phyloP scores from a whole-genome alignment of 2,329 filamentous ascomycete species.

The Ophioceras dolichostomum region DNA sequence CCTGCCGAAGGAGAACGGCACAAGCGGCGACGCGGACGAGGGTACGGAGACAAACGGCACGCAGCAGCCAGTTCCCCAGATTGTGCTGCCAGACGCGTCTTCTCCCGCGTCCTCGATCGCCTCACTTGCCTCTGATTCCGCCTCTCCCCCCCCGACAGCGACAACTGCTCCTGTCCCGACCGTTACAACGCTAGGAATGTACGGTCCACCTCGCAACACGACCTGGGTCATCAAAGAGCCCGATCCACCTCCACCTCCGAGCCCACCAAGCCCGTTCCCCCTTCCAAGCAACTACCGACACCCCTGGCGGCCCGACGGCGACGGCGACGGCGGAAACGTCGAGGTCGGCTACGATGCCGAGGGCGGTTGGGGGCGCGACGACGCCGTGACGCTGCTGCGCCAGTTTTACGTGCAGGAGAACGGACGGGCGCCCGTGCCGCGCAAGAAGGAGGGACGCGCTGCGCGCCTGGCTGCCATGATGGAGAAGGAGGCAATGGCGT shows the following conservation, averaged over 20 bases:
- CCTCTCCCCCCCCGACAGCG: background rate
- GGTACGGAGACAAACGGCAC: background rate
- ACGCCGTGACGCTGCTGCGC: conserved; percentile 83
- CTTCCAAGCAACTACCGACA: background rate
- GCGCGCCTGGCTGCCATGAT: conserved; percentile 39
- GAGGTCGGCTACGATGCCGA: conserved; percentile 72
- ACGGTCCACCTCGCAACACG: no score
- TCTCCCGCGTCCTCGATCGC: background rate
- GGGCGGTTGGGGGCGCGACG: conserved; percentile 79
- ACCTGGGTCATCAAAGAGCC: no score
- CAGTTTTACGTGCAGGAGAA: conserved; percentile 98
- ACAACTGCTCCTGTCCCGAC: no score
- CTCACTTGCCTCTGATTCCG: background rate
- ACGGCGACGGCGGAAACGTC: conserved; percentile 52
- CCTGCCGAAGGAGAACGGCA: background rate
- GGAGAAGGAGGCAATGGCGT: conserved; percentile 24
- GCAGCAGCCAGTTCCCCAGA: background rate
- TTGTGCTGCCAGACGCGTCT: no score
- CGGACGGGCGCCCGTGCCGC: conserved; percentile 52
- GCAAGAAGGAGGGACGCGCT: conserved; percentile 43
- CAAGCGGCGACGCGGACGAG: background rate
- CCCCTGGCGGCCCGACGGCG: conserved; percentile 5
- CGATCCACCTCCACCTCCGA: no score
- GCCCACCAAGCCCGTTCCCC: background rate
- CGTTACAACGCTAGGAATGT: no score